Percentiles rank a stretch among this genome's conserved stretches.
Evolutionary conservation across 345 rosid genomes (phyloP).

Genomic region (Noccaea caerulescens): DNA sequence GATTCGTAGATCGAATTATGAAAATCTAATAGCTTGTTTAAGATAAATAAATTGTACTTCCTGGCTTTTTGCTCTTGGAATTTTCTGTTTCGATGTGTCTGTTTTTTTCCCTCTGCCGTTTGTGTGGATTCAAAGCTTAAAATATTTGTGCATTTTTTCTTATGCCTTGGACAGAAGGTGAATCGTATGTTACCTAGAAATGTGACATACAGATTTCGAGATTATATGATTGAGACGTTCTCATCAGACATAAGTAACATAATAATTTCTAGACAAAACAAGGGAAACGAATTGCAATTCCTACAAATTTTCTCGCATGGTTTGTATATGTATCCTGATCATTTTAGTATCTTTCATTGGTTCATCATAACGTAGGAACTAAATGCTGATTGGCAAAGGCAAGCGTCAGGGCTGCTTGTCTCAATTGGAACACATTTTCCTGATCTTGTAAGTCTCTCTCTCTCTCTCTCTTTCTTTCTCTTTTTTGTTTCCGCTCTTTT

Average conservation of each 20-base stretch:
- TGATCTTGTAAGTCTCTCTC: constrained; percentile 74
- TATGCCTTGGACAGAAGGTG: constrained; percentile 4
- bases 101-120: neutral
- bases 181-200: constrained; percentile 17
- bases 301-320: neutral
- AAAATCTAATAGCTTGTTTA: neutral
- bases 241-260: constrained; percentile 12
- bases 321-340: constrained; percentile 15
- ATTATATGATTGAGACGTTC: constrained; percentile 24
- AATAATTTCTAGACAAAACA: constrained; percentile 15
- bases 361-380: constrained; percentile 61
- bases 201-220: constrained; percentile 5
- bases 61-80: constrained; percentile 15
- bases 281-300: constrained; percentile 2
- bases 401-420: constrained; percentile 84
- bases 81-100: constrained; percentile 3
- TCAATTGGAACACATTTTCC: constrained; percentile 91
- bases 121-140: constrained; percentile 2
- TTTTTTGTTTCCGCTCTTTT: neutral
- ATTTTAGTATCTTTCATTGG: constrained; percentile 2
- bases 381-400: constrained; percentile 92
- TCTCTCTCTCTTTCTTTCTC: neutral
- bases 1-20: neutral
- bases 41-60: neutral
- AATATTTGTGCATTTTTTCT: constrained; percentile 27